Conservation (phyloP, 2,329 filamentous ascomycete genomes). For the Teratosphaeria pseudoeucalypti region DNA sequence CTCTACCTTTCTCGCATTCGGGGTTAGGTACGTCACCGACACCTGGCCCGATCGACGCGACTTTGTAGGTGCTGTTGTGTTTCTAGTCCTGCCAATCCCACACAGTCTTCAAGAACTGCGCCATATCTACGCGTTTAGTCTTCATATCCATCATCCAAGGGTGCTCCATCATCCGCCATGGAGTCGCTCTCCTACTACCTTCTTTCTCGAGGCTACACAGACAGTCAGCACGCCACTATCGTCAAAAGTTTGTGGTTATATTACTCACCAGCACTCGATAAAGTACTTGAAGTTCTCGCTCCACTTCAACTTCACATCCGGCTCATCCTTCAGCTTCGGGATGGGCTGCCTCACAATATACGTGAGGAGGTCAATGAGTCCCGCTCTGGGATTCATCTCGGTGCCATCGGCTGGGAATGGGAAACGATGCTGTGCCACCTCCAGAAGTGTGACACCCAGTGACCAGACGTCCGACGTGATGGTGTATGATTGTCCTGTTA, state of each 20-base stretch:
- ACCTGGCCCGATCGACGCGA: background rate
- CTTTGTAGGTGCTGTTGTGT: too few relatives aligned
- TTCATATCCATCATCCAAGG: constrained; percentile 98
- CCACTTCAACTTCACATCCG: constrained; percentile 71
- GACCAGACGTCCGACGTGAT: constrained; percentile 99
- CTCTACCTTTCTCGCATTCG: background rate
- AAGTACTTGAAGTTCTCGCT: constrained; percentile 98
- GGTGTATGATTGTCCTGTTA: constrained; percentile 94
- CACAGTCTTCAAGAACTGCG: constrained; percentile 81
- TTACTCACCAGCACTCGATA: constrained; percentile 91
- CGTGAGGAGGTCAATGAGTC: constrained; percentile 86
- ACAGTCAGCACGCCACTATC: background rate
- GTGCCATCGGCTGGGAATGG: constrained; percentile 95
- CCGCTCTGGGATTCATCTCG: constrained; percentile 86
- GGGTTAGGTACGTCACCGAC: background rate
- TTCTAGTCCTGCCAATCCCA: constrained; percentile 82
- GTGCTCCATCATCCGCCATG: constrained; percentile 98
- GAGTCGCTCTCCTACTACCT: constrained; percentile 71
- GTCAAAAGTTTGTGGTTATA: background rate
- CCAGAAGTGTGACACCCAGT: constrained; percentile 88
- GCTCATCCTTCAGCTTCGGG: constrained; percentile 87
- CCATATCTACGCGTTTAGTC: constrained; percentile 94
- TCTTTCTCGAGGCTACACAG: constrained; percentile 78
- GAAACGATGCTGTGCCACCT: constrained; percentile 98
- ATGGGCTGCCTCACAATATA: constrained; percentile 96